These are phyloP conservation scores for Castanopsis chinensis DNA, from an alignment of 306 rosid species.

Conservation along the genomic window DNA sequence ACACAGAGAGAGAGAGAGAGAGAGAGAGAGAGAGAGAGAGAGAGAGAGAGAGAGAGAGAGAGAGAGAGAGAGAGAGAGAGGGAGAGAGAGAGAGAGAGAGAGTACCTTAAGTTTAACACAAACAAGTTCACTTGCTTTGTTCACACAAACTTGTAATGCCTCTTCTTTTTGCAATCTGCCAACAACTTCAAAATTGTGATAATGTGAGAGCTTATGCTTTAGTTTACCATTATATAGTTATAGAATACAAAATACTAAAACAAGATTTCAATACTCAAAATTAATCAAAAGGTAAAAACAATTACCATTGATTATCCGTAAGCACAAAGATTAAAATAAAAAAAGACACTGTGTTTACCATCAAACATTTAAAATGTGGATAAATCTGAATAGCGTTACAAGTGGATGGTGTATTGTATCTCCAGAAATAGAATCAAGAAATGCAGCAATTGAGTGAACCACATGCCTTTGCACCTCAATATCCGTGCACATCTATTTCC, in stretches of 20 bases:
- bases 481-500: conserved; percentile 64
- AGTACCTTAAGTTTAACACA: too few relatives aligned
- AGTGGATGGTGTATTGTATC: conserved; percentile 41
- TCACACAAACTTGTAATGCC: too few relatives aligned
- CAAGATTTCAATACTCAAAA: conserved; percentile 4
- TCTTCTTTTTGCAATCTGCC: too few relatives aligned
- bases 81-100: too few relatives aligned
- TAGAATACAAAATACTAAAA: background rate
- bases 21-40: too few relatives aligned
- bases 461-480: conserved; percentile 75
- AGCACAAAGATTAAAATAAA: background rate
- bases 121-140: too few relatives aligned
- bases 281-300: conserved; percentile 1
- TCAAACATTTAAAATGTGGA: background rate
- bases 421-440: conserved; percentile 62
- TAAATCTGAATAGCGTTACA: conserved; percentile 47
- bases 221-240: background rate
- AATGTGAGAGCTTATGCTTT: background rate
- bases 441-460: conserved; percentile 49
- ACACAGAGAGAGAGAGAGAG: too few relatives aligned
- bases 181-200: background rate
- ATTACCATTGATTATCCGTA: background rate
- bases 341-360: background rate
- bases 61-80: too few relatives aligned
- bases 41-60: too few relatives aligned